Percentiles rank a stretch among this genome's conserved stretches.
These are phyloP conservation scores for Groenewaldozyma sp. DNA, from an alignment of 1,139 yeast species.

Conservation along the genomic window DNA sequence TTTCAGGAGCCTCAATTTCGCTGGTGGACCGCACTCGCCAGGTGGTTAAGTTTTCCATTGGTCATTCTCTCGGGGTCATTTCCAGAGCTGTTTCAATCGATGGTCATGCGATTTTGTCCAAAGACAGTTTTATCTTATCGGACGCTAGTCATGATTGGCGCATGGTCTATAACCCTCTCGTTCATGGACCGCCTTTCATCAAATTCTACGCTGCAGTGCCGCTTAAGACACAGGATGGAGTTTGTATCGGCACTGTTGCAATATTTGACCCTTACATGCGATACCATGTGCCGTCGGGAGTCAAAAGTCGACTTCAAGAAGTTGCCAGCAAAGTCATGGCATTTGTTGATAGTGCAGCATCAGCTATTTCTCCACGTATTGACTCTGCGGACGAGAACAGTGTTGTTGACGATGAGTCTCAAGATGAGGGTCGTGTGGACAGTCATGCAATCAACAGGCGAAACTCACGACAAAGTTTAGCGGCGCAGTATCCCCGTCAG, in stretches of 20 bases:
- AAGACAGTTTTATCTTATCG: constrained; percentile 41
- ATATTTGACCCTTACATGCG: constrained; percentile 47
- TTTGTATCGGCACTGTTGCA: constrained; percentile 50
- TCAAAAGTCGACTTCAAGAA: constrained; percentile 31
- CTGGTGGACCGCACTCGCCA: constrained; percentile 43
- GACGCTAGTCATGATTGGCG: constrained; percentile 68
- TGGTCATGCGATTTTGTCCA: constrained; percentile 55
- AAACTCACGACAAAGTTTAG: too few relatives aligned
- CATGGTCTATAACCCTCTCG: constrained; percentile 49
- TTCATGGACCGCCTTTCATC: constrained; percentile 50
- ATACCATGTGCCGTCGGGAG: constrained; percentile 31
- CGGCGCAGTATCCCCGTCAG: too few relatives aligned
- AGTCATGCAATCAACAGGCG: neutral
- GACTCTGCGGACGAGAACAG: constrained; percentile 12
- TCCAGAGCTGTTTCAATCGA: constrained; percentile 51
- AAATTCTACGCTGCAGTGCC: constrained; percentile 60
- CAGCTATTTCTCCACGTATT: constrained; percentile 14
- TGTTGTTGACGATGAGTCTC: constrained; percentile 4
- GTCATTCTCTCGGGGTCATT: constrained; percentile 33
- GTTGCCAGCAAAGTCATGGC: constrained; percentile 39
- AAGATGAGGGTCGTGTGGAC: neutral
- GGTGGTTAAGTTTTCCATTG: constrained; percentile 38
- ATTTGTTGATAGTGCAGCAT: constrained; percentile 29
- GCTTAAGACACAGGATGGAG: constrained; percentile 33
- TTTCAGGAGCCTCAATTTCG: constrained; percentile 47